Conservation (phyloP, 495 filamentous ascomycete species). For the Aspergillus steynii region DNA sequence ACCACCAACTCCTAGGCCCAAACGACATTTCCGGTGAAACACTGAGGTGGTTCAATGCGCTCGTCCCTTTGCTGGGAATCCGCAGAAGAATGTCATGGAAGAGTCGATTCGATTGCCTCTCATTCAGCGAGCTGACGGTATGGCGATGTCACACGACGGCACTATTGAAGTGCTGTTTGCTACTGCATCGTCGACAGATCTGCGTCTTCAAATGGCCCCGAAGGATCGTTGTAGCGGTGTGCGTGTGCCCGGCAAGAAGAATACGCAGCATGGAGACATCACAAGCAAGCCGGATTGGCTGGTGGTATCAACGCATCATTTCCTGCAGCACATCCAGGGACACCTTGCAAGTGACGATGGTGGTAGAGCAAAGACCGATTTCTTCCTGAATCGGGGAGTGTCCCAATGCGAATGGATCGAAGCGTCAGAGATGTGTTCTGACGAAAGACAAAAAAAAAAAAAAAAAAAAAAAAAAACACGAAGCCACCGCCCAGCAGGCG, state of each 20-base stretch:
- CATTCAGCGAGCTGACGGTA: neutral
- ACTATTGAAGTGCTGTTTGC: slow-evolving; percentile 2
- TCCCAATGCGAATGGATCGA: neutral
- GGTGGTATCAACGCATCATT: neutral
- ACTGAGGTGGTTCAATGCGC: no score
- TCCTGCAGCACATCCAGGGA: neutral
- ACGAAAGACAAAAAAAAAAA: neutral
- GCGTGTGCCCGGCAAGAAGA: slow-evolving; percentile 13
- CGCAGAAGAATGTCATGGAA: neutral
- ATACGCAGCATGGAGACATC: neutral
- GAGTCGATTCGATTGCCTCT: neutral
- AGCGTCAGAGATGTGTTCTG: no score
- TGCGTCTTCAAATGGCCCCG: neutral
- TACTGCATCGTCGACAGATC: neutral
- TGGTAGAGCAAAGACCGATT: neutral
- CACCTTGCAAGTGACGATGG: neutral
- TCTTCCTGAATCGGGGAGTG: neutral
- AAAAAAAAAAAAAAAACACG: neutral
- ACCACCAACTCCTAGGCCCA: neutral
- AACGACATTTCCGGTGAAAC: neutral
- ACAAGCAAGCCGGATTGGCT: neutral
- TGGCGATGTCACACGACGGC: neutral
- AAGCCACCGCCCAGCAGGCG: neutral
- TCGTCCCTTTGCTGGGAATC: neutral
- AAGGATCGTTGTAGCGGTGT: slow-evolving; percentile 22